phyloP scores from a whole-genome alignment of 441 rosid species.

The Isatis lusitanica region DNA sequence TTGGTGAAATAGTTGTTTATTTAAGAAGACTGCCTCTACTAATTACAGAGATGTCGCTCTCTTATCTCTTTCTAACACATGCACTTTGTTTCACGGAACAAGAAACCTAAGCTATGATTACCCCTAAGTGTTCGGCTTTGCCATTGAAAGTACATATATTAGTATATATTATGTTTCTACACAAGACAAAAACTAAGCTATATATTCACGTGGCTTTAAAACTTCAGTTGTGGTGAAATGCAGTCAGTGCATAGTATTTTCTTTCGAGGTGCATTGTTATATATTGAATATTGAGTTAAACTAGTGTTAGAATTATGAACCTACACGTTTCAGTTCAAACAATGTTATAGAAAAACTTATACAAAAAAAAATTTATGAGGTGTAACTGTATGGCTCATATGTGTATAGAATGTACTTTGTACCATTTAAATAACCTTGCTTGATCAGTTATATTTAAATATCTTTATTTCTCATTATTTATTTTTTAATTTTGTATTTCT shows the following conservation, averaged over 20 bases:
- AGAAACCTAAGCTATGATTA: constrained; percentile 27
- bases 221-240: too few species aligned
- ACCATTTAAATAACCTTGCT: too few species aligned
- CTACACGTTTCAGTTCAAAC: neutral
- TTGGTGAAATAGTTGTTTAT: constrained; percentile 16
- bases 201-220: neutral
- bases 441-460: too few species aligned
- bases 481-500: too few species aligned
- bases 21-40: constrained; percentile 14
- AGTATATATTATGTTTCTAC: neutral
- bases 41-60: constrained; percentile 7
- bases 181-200: neutral
- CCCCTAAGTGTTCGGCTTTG: neutral
- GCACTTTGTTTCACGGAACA: constrained; percentile 24
- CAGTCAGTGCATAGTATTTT: too few species aligned
- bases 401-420: too few species aligned
- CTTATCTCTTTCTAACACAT: constrained; percentile 20
- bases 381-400: too few species aligned
- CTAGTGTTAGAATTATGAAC: neutral
- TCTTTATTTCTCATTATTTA: too few species aligned
- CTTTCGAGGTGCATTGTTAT: too few species aligned
- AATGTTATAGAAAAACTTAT: neutral
- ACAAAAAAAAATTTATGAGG: neutral
- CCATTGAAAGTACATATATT: neutral
- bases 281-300: too few species aligned